A percentile compares a stretch with the other conserved stretches of the same genome.
Conservation (phyloP, 2,329 filamentous ascomycete species). For the Claviceps capensis region DNA sequence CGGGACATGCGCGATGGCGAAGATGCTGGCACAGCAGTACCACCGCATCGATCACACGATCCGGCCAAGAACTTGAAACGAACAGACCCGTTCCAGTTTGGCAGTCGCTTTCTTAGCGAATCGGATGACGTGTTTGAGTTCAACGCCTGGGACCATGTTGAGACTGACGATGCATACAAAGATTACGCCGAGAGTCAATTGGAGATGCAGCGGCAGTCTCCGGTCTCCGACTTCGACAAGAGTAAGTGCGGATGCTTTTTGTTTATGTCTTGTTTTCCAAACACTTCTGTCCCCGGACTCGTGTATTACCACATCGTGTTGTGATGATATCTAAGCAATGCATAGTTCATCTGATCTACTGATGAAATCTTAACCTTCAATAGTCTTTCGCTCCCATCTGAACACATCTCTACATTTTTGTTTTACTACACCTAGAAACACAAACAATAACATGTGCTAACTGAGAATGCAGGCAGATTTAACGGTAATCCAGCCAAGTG, state of each 20-base stretch:
- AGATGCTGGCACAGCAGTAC: slow-evolving; percentile 16
- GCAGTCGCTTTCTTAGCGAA: slow-evolving; percentile 70
- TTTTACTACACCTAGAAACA: neutral
- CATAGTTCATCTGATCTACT: slow-evolving; percentile 62
- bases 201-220: slow-evolving; percentile 67
- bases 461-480: slow-evolving; percentile 50
- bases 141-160: slow-evolving; percentile 98
- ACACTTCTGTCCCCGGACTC: neutral
- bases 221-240: slow-evolving; percentile 88
- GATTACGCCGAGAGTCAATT: slow-evolving; percentile 78
- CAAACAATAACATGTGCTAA: slow-evolving; percentile 22
- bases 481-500: slow-evolving; percentile 84
- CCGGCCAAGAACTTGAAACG: slow-evolving; percentile 67
- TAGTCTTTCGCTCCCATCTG: slow-evolving; percentile 65
- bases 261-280: neutral
- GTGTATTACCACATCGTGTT: slow-evolving; percentile 19
- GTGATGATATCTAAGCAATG: slow-evolving; percentile 45
- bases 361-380: slow-evolving; percentile 40
- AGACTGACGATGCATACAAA: slow-evolving; percentile 78
- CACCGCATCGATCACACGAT: slow-evolving; percentile 57
- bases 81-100: slow-evolving; percentile 89
- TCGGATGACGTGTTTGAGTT: slow-evolving; percentile 88
- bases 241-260: slow-evolving; percentile 32
- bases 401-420: slow-evolving; percentile 16
- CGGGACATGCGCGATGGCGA: slow-evolving; percentile 9